Conservation (phyloP, 1,284 basidiomycete species). For the Ganoderma sinense region DNA sequence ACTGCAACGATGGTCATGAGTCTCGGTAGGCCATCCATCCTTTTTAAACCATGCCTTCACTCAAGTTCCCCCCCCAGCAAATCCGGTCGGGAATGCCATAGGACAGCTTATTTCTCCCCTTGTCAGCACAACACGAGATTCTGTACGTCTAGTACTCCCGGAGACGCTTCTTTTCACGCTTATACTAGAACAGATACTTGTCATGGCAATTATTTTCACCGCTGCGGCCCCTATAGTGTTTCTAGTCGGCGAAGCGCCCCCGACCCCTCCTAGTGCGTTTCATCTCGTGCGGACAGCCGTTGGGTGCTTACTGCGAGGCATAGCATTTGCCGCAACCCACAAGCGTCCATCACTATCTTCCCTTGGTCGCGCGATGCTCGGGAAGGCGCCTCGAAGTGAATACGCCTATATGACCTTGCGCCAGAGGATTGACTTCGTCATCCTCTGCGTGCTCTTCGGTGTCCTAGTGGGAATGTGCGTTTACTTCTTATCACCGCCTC, state of each 20-base stretch:
- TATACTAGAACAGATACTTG: conserved; percentile 58
- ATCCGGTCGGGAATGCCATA: conserved; percentile 53
- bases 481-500: neutral
- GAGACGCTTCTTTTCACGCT: neutral
- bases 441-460: conserved; percentile 68
- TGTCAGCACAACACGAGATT: conserved; percentile 59
- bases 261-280: conserved; percentile 76
- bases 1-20: conserved; percentile 83
- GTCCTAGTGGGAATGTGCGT: conserved; percentile 64
- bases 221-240: conserved; percentile 62
- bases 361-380: conserved; percentile 64
- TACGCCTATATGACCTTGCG: conserved; percentile 61
- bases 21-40: conserved; percentile 53
- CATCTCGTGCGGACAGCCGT: neutral
- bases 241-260: conserved; percentile 53
- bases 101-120: conserved; percentile 76
- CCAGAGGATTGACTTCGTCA: conserved; percentile 73
- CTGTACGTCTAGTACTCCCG: conserved; percentile 41
- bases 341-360: conserved; percentile 59
- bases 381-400: conserved; percentile 48
- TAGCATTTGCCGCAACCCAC: conserved; percentile 73
- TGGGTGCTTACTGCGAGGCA: conserved; percentile 1
- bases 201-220: conserved; percentile 75
- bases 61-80: conserved; percentile 16
- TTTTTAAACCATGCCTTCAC: neutral